Evolutionary conservation across 106 monocot species (phyloP).

Genomic region (Cymbidium sinense): DNA sequence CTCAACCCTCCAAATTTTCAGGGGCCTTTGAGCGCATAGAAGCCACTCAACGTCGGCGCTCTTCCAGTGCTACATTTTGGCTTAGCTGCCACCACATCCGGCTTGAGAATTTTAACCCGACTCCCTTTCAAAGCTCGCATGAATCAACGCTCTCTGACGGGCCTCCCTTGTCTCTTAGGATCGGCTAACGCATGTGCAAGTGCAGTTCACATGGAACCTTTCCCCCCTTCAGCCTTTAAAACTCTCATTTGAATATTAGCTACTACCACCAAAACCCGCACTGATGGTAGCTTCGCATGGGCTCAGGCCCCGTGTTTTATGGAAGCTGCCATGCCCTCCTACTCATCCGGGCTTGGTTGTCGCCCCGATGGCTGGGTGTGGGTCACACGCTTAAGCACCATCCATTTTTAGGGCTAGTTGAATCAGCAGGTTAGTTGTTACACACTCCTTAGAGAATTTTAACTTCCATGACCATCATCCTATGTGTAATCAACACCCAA

Average conservation of each 20-base stretch:
- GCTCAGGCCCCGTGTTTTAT: conserved; percentile 12
- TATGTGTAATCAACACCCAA: background rate
- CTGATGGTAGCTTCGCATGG: conserved; percentile 12
- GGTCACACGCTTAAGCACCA: conserved; percentile 14
- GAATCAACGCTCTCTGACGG: conserved; percentile 7
- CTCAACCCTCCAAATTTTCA: no score
- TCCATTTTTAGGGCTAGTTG: conserved; percentile 33
- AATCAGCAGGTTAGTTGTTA: conserved; percentile 32
- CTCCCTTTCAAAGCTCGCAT: no score
- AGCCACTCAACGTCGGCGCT: no score
- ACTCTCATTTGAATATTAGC: conserved; percentile 38
- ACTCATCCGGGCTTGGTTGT: no score
- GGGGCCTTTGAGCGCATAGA: no score
- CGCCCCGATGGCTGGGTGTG: no score
- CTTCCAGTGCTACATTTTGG: no score
- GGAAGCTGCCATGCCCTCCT: no score
- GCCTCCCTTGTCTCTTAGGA: conserved; percentile 14
- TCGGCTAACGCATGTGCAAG: conserved; percentile 16
- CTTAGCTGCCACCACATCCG: background rate
- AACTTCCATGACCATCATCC: background rate
- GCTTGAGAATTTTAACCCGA: conserved; percentile 9
- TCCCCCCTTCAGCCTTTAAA: background rate
- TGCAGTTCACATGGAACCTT: conserved; percentile 11
- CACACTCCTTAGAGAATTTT: no score
- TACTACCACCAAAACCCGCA: conserved; percentile 35